Base-by-base conservation (phyloP, 1,284 basidiomycete genomes). In the Nidula niveotomentosa region DNA sequence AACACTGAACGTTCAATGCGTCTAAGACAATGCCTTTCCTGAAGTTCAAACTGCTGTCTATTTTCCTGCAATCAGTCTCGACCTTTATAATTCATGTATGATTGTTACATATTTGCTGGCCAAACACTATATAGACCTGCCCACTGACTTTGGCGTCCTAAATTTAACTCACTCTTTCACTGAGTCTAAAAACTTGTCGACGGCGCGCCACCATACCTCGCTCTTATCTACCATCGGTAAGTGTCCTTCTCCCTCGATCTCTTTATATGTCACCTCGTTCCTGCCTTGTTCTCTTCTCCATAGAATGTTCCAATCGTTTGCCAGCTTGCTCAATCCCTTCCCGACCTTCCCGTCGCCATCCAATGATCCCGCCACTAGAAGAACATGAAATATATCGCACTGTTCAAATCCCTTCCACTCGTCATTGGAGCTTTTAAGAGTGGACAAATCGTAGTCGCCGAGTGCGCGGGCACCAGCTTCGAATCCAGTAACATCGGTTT, bases 201-300 rank as follows among this genome's bases (percentile, higher is more conserved):
- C 58, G 35, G 62, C 60, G 15, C 64, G 60, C 63, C 69, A 74
- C 56, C 76, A 80, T 33, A 56, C 56, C 54, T 74, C 71, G 2
- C 77, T 75, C 52, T 71, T 66, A 60, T 81, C 79, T 7, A 80
- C 65, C 78, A 81, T 80, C 0, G 79, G 79, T 6, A 81, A 62
- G 66, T 81, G 79, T 0, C 79, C 79, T 0, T 76, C 68, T 8
- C 63, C 64, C 17, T 63, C 64, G 4, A 81, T 68, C 37, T 65
- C 66, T n/a, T 62, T 63, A 56, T 69, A 76, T 34, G 68, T 58
- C 5, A 74, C 63, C 34, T 62, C 55, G 15, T 59, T 62, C 6
- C 46, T 55, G 2, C 61, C 57, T 18, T 48, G 17, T n/a, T 57
- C 57, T 30, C 54, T 61, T 15, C 66, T 59, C 30, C 30, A 30